phyloP scores from a whole-genome alignment of 768 basidiomycete genomes.

The Cystobasidium tubakii region DNA sequence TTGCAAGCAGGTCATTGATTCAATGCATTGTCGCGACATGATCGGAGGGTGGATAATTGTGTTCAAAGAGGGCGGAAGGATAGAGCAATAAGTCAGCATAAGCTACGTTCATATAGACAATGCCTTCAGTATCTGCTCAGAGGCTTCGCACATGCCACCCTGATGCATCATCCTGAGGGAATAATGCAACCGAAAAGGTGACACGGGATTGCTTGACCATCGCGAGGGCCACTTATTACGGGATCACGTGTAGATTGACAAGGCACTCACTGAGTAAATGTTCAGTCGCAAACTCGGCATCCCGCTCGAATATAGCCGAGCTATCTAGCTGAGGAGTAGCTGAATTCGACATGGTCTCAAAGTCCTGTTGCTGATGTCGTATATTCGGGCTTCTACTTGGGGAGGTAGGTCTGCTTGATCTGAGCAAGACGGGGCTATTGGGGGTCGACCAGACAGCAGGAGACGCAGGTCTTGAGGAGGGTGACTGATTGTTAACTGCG shows the following conservation, averaged over 20 bases:
- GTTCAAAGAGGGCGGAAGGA: neutral
- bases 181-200: neutral
- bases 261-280: conserved; percentile 16
- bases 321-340: conserved; percentile 4
- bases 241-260: conserved; percentile 1
- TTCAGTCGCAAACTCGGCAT: conserved; percentile 17
- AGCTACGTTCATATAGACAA: too few species aligned
- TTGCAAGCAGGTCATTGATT: too few species aligned
- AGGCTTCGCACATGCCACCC: too few species aligned
- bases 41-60: neutral
- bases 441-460: neutral
- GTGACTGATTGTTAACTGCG: neutral
- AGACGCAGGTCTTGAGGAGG: neutral
- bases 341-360: neutral
- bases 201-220: neutral
- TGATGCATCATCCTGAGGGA: conserved; percentile 3
- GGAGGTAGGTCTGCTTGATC: neutral
- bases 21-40: neutral
- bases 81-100: too few species aligned
- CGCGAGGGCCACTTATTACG: too few species aligned
- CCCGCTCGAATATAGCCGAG: conserved; percentile 26
- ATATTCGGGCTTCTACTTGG: neutral
- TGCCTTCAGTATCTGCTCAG: neutral
- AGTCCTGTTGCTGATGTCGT: neutral
- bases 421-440: neutral